Evolutionary conservation across 1,284 basidiomycete genomes (phyloP).

Genomic region (Filobasidium uniguttulatum): DNA sequence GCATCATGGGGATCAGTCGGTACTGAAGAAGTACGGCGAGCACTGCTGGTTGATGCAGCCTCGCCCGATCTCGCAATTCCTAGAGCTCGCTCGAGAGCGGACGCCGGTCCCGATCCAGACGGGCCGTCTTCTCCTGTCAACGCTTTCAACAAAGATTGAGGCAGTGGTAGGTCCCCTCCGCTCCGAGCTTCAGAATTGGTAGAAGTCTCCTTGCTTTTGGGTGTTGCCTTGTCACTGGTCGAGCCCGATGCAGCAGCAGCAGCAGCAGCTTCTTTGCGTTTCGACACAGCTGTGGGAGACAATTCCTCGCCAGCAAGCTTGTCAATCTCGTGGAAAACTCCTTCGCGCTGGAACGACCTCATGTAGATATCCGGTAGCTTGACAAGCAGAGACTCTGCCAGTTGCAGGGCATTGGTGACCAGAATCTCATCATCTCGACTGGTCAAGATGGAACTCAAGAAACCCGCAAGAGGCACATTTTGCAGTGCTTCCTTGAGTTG

Average conservation of each 20-base stretch:
- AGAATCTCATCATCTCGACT: conserved; percentile 74
- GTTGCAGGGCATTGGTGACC: conserved; percentile 71
- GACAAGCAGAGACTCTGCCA: conserved; percentile 71
- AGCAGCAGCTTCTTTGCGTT: conserved; percentile 21
- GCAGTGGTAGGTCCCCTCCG: too few species aligned
- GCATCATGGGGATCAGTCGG: conserved; percentile 69
- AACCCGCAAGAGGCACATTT: conserved; percentile 80
- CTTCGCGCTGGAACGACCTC: conserved; percentile 76
- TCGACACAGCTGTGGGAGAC: conserved; percentile 44
- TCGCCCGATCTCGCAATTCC: conserved; percentile 6
- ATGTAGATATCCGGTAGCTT: conserved; percentile 73
- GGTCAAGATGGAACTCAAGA: conserved; percentile 80
- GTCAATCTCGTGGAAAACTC: conserved; percentile 85
- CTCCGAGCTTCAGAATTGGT: too few species aligned
- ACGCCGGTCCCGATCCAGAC: too few species aligned
- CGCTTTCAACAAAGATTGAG: not conserved
- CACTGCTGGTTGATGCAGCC: conserved; percentile 36
- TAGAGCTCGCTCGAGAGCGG: conserved; percentile 8
- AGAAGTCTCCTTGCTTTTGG: not conserved
- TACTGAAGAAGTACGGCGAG: conserved; percentile 35
- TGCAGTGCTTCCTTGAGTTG: conserved; percentile 64
- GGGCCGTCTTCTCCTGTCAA: not conserved
- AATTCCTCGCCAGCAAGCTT: conserved; percentile 51
- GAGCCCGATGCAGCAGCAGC: conserved; percentile 16
- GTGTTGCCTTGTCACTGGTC: not conserved